Conservation (phyloP, 345 rosid genomes). For the Gossypium rotundifolium region DNA sequence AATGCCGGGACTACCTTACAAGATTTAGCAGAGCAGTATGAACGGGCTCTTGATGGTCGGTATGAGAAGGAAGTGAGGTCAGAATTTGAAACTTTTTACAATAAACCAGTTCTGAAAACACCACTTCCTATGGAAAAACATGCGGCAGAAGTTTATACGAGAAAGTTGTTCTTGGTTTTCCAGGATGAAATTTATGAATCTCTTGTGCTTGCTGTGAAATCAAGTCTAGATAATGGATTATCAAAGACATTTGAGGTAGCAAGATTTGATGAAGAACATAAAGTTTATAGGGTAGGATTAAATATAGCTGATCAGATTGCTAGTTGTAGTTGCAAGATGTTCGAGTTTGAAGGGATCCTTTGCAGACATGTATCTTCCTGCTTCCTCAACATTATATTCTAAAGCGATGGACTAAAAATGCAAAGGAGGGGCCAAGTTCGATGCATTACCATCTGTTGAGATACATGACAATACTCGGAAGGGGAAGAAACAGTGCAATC, state of each 20-base stretch:
- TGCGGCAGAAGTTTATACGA: slow-evolving; percentile 26
- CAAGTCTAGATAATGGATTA: slow-evolving; percentile 11
- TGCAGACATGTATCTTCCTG: slow-evolving; percentile 25
- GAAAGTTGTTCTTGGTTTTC: slow-evolving; percentile 20
- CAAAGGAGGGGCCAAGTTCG: slow-evolving; percentile 22
- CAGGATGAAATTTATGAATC: slow-evolving; percentile 34
- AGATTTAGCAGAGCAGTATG: slow-evolving; percentile 27
- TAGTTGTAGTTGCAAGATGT: slow-evolving; percentile 28
- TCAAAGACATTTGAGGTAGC: slow-evolving; percentile 19
- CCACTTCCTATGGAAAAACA: slow-evolving; percentile 36
- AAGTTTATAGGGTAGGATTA: slow-evolving; percentile 11
- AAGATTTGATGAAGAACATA: slow-evolving; percentile 27
- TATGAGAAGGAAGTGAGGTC: slow-evolving; percentile 21
- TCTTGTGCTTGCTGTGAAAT: slow-evolving; percentile 25
- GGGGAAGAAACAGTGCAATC: slow-evolving; percentile 20
- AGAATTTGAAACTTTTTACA: slow-evolving; percentile 25
- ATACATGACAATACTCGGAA: slow-evolving; percentile 9
- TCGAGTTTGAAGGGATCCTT: slow-evolving; percentile 29
- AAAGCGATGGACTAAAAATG: slow-evolving; percentile 25
- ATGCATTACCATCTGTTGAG: slow-evolving; percentile 7
- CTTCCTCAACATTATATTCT: slow-evolving; percentile 28
- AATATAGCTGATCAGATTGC: slow-evolving; percentile 19
- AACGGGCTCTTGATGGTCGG: slow-evolving; percentile 25
- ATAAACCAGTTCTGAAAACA: slow-evolving; percentile 24
- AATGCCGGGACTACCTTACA: slow-evolving; percentile 24